Base-by-base conservation (phyloP, 345 rosid genomes). In the Lepidium sativum region DNA sequence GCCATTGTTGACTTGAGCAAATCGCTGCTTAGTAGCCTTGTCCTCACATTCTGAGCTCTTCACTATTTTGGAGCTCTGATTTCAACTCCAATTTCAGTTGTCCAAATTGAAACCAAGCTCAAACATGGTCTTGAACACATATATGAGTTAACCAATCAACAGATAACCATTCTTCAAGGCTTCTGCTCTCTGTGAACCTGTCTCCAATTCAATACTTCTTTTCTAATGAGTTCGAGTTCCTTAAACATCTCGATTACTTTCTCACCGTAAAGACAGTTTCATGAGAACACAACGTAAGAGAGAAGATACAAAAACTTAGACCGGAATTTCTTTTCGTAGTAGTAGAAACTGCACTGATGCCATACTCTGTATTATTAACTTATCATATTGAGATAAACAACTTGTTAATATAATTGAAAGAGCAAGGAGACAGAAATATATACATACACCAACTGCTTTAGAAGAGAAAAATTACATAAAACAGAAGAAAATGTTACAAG, bases 401-500 rank as follows among this genome's bases (percentile, higher is more conserved):
- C 23, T 13, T 10, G 34, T 18, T 47, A 39, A 34, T 25, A 38
- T 29, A 9, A 48, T 21, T 29, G 34, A 57, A 57, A 37, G 58
- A 29, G 23, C 44, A 32, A 60, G 12, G 39, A 17, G 53, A 70
- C 11, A 33, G 2, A 60, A n/a, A 11, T 70, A 44, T 44, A 60
- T 53, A 69, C 45, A 60, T 53, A 69, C 45, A 58, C 10, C 6
- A 32, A 31, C 34, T 35, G 47, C 18, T 31, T 15, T 2, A 39
- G 10, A 21, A 5, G 59, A 40, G 9, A 48, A 38, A 49, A 9
- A 13, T 56, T 23, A 59, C 43, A 68, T 59, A 7, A 27, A 57
- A 57, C 49, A 66, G 42, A 43, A 21, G 37, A 42, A 61, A 38
- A 27, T 62, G 63, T 50, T 62, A 54, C 37, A 50, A 42, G 20